Percentiles rank a stretch among this genome's conserved stretches.
Conservation (phyloP, 768 basidiomycete species). For the Piloderma croceum region DNA sequence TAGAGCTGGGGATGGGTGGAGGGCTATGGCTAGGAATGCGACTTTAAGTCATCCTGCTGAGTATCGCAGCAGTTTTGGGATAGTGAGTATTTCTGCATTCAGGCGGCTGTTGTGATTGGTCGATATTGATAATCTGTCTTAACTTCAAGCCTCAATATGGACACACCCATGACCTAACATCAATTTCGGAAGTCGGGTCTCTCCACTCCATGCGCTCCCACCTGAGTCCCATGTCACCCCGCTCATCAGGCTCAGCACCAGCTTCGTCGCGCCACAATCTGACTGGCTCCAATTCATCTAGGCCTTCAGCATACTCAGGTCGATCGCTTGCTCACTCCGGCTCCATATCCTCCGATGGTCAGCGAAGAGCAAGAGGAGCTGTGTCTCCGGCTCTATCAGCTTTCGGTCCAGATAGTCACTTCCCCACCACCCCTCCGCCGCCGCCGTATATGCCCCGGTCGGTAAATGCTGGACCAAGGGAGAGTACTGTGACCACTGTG, state of each 20-base stretch:
- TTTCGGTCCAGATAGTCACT: too few relatives aligned
- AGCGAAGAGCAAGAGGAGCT: too few relatives aligned
- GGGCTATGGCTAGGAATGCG: constrained; percentile 36
- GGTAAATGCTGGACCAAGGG: too few relatives aligned
- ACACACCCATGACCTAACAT: constrained; percentile 32
- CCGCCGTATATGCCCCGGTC: too few relatives aligned
- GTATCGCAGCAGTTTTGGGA: constrained; percentile 56
- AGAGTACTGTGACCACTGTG: too few relatives aligned
- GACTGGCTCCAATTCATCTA: constrained; percentile 29
- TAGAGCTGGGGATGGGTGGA: constrained; percentile 55
- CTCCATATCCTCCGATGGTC: constrained; percentile 53
- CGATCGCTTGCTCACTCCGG: constrained; percentile 42
- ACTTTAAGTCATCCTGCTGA: constrained; percentile 25
- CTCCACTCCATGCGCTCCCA: constrained; percentile 60
- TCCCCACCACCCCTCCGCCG: too few relatives aligned
- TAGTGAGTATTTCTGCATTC: constrained; percentile 36
- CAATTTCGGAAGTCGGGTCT: constrained; percentile 59
- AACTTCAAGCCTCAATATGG: constrained; percentile 37
- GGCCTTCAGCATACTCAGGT: constrained; percentile 33
- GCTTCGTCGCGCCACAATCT: constrained; percentile 35
- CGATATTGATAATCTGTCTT: constrained; percentile 12
- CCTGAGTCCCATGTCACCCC: constrained; percentile 45
- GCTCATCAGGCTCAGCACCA: constrained; percentile 49
- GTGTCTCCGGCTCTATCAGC: too few relatives aligned
- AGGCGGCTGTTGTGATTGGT: not conserved